Evolutionary conservation across 169 alveolate genomes (phyloP).

Genomic region (Cryptosporidium tyzzeri): DNA sequence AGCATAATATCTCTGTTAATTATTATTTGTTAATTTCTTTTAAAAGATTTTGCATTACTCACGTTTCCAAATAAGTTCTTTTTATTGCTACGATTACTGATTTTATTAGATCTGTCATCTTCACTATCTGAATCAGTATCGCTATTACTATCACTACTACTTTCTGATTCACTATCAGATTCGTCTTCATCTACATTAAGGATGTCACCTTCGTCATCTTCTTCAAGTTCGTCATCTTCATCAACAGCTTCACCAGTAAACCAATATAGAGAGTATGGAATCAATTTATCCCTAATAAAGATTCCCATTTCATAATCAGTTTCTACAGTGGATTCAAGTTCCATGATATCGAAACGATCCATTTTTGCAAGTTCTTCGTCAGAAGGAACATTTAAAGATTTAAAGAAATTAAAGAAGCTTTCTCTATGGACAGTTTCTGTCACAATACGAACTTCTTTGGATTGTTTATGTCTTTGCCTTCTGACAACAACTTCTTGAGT

Average conservation of each 20-base stretch:
- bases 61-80: background rate
- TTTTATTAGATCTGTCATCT: constrained; percentile 4
- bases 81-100: background rate
- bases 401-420: constrained; percentile 68
- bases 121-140: constrained; percentile 9
- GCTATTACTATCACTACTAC: background rate
- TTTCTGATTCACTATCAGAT: constrained; percentile 20
- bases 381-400: constrained; percentile 65
- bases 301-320: constrained; percentile 75
- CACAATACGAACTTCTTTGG: constrained; percentile 61
- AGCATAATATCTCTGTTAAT: background rate
- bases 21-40: constrained; percentile 35
- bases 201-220: constrained; percentile 76
- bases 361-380: constrained; percentile 62
- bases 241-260: constrained; percentile 74
- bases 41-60: constrained; percentile 65
- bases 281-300: constrained; percentile 65
- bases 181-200: constrained; percentile 60
- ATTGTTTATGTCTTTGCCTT: constrained; percentile 68
- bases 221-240: constrained; percentile 73
- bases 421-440: constrained; percentile 71
- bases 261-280: constrained; percentile 72
- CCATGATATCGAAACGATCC: constrained; percentile 74
- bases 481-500: constrained; percentile 73
- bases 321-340: constrained; percentile 69